Evolutionary conservation across 345 rosid genomes (phyloP), one percentile per base, ranked within the genome.

Genomic region (Garcia nutans): DNA sequence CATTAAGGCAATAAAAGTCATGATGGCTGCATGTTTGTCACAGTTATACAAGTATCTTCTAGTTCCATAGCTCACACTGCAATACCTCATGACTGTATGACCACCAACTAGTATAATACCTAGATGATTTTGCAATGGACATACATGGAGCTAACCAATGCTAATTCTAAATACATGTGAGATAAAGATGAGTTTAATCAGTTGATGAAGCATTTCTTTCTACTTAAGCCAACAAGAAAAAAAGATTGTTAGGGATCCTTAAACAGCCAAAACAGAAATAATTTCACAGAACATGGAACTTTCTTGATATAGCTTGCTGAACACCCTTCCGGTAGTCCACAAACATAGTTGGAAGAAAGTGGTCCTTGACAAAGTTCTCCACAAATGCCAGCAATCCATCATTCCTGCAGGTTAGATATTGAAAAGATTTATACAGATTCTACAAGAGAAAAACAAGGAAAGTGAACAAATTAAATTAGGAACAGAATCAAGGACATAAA

Each of bases 221-320:
- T 13, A n/a, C 31, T 23, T 33, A 28, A 54, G 15, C 4, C 16
- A 50, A 50, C n/a, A 28, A 20, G 73, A 13, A 20, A 17, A 17
- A 49, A 54, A n/a, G 52, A 11, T 22, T 33, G 47, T 7, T 13
- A 63, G n/a, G 50, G 41, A 20, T 22, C 49, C 50, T 72, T 23
- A 78, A 65, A 16, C 78, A 55, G 70, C 42, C 33, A 71, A 71
- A 13, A 55, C 8, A 57, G 15, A 57, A 65, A 24, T 42, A 69
- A 23, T 22, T 10, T 47, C 31, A 33, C 31, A 71, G 78, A 73
- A 72, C 62, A 74, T 31, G n/a, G 78, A 82, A 86, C 91, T 86
- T 90, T 78, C 99, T 93, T 87, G 99, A 93, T 90, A 96, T 96
- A 74, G 99, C 99, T 85, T 93, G 98, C 73, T 96, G 99, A 75